Conservation (phyloP, 2,329 filamentous ascomycete genomes). For the Tolypocladium guangdongense region DNA sequence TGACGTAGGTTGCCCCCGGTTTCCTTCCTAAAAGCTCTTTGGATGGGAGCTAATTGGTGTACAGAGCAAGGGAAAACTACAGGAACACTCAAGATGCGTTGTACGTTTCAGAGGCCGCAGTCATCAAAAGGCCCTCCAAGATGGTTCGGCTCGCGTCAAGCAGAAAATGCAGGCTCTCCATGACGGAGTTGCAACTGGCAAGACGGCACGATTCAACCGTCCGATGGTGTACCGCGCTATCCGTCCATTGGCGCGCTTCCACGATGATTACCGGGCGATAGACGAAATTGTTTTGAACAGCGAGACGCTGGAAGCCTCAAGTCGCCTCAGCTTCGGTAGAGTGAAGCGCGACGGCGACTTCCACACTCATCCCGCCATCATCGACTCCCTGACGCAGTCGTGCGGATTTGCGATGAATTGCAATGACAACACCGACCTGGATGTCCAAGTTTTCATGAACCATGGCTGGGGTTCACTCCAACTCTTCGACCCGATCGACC, state of each 20-base stretch:
- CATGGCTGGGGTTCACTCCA: conserved; percentile 45
- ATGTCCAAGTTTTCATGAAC: conserved; percentile 43
- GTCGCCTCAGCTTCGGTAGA: not conserved
- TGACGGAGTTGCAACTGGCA: not conserved
- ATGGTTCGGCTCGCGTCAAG: not conserved
- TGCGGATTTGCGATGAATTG: conserved; percentile 45
- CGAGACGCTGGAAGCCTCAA: conserved; percentile 2
- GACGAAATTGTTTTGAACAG: conserved; percentile 5
- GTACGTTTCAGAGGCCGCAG: conserved; percentile 2
- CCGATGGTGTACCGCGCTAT: conserved; percentile 4
- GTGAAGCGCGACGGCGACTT: conserved; percentile 3
- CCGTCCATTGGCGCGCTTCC: conserved; percentile 1
- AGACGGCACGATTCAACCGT: conserved; percentile 2
- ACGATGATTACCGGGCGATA: conserved; percentile 4
- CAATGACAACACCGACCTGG: conserved; percentile 42
- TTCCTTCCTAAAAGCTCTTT: not conserved
- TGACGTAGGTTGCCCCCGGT: conserved; percentile 2
- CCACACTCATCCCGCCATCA: conserved; percentile 4
- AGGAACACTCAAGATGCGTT: conserved; percentile 4
- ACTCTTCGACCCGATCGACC: conserved; percentile 35
- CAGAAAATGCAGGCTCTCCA: conserved; percentile 1
- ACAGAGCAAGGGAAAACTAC: conserved; percentile 1
- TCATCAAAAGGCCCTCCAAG: not conserved
- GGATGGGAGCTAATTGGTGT: not conserved
- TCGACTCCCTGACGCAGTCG: conserved; percentile 6